Base-by-base conservation (phyloP, 345 rosid species). In the Microcos paniculata region DNA sequence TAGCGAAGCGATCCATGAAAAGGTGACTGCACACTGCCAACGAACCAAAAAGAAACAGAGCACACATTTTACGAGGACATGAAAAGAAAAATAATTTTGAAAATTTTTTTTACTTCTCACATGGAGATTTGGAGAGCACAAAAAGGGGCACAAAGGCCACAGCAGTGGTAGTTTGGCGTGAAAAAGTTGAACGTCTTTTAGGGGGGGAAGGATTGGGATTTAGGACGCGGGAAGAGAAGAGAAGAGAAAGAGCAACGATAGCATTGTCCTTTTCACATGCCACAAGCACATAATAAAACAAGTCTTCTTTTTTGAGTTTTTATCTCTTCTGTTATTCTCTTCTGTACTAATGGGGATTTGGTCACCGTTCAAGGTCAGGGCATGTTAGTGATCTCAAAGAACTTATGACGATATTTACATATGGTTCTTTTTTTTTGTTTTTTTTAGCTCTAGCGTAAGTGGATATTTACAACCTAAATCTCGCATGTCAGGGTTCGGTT, bases 131-230 rank as follows among this genome's bases (percentile, higher is more conserved):
- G 30, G 73, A 14, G 4, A n/a, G 13, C 6, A 35, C 40, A 35
- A 13, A 13, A 1, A 52, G 16, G 23, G 42, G 42, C 71, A 4
- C 51, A 67, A 75, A 38, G 19, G 40, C 14, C 53, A 58, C 31
- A 28, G 48, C 31, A 28, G 48, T 33, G 21, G 23, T 24, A 13
- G 78, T 53, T 70, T 4, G 76, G 76, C 58, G 52, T 58, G 78
- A 46, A 81, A 84, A 84, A 77, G 87, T 71, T 31, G 30, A 42
- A 21, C 71, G 81, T 77, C 87, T 81, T 84, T 81, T 81, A 31
- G 52, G 28, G 68, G 15, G 28, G 19, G 21, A 35, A 35, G 6
- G 40, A 35, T 35, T 35, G 6, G 40, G 40, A 35, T 35, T 35
- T 35, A 35, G 40, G 40, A 35, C 6, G 6, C 6, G 40, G n/a